These are phyloP conservation scores for Sugiyamaella marilandica DNA, from an alignment of 805 yeast species.

Conservation along the genomic window DNA sequence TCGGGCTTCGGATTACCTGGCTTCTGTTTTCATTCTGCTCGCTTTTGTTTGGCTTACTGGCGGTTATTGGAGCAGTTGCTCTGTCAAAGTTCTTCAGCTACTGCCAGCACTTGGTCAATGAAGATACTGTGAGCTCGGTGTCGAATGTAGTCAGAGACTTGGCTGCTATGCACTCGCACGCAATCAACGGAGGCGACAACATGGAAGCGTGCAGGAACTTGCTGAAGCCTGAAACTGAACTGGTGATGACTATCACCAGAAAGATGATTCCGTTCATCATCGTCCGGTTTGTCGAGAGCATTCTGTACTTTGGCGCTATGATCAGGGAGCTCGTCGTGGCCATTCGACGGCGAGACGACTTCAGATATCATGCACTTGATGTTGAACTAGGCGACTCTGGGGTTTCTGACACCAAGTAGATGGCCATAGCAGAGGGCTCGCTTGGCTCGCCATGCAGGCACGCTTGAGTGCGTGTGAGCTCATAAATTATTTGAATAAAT, in stretches of 20 bases:
- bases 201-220: neutral
- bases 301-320: neutral
- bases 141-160: neutral
- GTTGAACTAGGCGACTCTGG: neutral
- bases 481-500: no score
- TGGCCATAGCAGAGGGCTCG: no score
- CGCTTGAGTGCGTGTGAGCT: neutral
- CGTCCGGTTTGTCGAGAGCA: neutral
- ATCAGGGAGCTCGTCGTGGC: slow-evolving; percentile 1
- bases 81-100: neutral
- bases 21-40: neutral
- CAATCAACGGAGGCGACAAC: neutral
- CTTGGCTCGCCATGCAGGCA: neutral
- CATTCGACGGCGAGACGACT: neutral
- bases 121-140: neutral
- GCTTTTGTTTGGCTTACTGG: neutral
- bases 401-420: neutral
- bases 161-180: neutral
- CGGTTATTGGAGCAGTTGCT: neutral
- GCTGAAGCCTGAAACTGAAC: neutral
- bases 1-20: neutral
- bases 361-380: neutral
- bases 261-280: neutral
- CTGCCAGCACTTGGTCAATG: neutral
- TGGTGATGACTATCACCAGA: neutral